Percentiles rank a stretch among this genome's conserved stretches.
These are phyloP conservation scores for Limnanthes douglasii DNA, from an alignment of 345 rosid genomes.

Conservation along the genomic window DNA sequence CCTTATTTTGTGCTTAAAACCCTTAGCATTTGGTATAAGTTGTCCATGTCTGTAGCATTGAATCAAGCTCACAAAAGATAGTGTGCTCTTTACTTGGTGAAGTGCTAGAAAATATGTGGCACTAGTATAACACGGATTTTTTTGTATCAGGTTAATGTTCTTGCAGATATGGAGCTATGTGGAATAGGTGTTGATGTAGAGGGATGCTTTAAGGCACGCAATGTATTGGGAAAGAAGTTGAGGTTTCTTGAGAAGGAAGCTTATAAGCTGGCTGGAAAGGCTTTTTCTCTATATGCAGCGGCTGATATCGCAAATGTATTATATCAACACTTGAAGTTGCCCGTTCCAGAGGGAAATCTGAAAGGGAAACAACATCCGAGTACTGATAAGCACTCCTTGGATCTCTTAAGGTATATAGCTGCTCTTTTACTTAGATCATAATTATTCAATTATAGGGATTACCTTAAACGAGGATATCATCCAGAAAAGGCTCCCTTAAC, in stretches of 20 bases:
- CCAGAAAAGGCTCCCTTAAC: too few species aligned
- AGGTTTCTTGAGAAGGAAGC: slow-evolving; percentile 78
- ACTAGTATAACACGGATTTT: neutral
- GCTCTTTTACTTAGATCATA: too few species aligned
- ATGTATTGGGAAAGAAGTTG: slow-evolving; percentile 50
- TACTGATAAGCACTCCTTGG: slow-evolving; percentile 83
- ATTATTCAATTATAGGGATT: too few species aligned
- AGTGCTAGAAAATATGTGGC: slow-evolving; percentile 2
- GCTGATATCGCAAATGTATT: slow-evolving; percentile 92
- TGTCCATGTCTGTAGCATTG: neutral
- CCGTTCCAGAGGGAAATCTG: slow-evolving; percentile 37
- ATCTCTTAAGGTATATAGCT: slow-evolving; percentile 81
- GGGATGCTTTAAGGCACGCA: slow-evolving; percentile 66
- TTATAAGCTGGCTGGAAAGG: slow-evolving; percentile 65
- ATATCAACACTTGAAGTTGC: slow-evolving; percentile 67
- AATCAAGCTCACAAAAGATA: neutral
- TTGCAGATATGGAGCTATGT: slow-evolving; percentile 94
- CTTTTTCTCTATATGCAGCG: slow-evolving; percentile 60
- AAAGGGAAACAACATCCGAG: slow-evolving; percentile 88
- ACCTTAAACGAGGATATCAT: too few species aligned
- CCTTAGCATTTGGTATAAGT: too few species aligned
- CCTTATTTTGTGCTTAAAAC: too few species aligned
- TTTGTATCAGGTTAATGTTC: slow-evolving; percentile 55
- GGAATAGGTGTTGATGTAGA: slow-evolving; percentile 92
- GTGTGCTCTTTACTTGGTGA: neutral